Conservation (phyloP, 202 grass and related monocot genomes). For the Miscanthus sacchariflorus region DNA sequence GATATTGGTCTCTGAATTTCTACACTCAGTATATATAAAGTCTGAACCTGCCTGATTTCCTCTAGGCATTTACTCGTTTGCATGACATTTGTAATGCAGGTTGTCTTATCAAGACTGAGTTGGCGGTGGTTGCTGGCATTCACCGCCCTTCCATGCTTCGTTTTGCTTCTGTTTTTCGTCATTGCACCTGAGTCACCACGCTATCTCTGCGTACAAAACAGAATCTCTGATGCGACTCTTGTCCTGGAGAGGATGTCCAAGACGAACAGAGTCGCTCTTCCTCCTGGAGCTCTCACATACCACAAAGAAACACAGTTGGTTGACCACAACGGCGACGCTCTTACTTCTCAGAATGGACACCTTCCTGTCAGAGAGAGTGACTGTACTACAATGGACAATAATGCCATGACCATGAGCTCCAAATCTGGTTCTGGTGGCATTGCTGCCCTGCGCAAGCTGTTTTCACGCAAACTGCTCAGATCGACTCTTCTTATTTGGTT, state of each 20-base stretch:
- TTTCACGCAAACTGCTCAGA: conserved; percentile 65
- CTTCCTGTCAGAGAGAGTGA: conserved; percentile 49
- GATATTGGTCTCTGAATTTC: no score
- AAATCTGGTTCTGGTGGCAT: conserved; percentile 41
- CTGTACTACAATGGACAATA: conserved; percentile 23
- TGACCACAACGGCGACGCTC: conserved; percentile 17
- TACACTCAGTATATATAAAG: no score
- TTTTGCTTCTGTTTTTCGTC: conserved; percentile 67
- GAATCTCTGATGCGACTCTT: conserved; percentile 66
- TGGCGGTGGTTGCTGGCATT: conserved; percentile 81
- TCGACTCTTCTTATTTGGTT: conserved; percentile 89
- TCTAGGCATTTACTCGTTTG: no score
- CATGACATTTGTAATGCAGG: conserved; percentile 39
- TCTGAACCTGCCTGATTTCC: no score
- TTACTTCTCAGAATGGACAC: conserved; percentile 48
- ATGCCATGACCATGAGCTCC: conserved; percentile 32
- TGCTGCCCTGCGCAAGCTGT: conserved; percentile 52
- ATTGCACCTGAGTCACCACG: conserved; percentile 69
- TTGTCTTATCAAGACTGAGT: conserved; percentile 52
- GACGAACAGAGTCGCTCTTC: conserved; percentile 58
- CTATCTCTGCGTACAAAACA: conserved; percentile 70
- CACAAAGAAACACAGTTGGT: conserved; percentile 11
- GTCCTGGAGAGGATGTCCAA: conserved; percentile 65
- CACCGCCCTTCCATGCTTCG: conserved; percentile 67
- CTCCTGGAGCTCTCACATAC: conserved; percentile 66